Evolutionary conservation across 371 early-diverging fungal species (phyloP).

Genomic region (Coemansia sp.): DNA sequence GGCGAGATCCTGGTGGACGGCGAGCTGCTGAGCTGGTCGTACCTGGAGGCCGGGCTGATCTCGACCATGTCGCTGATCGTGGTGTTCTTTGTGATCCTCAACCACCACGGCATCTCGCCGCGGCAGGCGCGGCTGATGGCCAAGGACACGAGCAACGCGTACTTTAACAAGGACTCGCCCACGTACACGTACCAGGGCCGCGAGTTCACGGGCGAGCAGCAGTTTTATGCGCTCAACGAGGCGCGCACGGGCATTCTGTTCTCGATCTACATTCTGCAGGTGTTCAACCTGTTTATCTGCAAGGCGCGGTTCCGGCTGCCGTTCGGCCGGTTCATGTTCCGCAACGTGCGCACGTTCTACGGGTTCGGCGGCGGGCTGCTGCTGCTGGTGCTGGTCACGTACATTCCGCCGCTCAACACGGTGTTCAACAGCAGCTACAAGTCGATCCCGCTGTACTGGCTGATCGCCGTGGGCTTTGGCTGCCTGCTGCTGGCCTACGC

Average conservation of each 20-base stretch:
- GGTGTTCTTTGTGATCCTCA: slow-evolving; percentile 74
- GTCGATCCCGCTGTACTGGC: slow-evolving; percentile 69
- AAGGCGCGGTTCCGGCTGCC: slow-evolving; percentile 78
- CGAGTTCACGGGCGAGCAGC: slow-evolving; percentile 52
- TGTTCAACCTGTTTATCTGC: slow-evolving; percentile 91
- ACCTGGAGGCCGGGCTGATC: slow-evolving; percentile 84
- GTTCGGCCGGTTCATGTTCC: slow-evolving; percentile 78
- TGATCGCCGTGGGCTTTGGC: slow-evolving; percentile 79
- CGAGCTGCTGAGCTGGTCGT: slow-evolving; percentile 78
- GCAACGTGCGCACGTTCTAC: slow-evolving; percentile 68
- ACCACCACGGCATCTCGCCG: slow-evolving; percentile 56
- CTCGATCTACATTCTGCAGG: slow-evolving; percentile 83
- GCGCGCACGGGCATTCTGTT: slow-evolving; percentile 71
- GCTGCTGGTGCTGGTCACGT: slow-evolving; percentile 73
- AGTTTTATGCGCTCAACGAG: slow-evolving; percentile 59
- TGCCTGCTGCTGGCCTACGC: slow-evolving; percentile 73
- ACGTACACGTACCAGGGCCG: slow-evolving; percentile 52
- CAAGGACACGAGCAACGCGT: slow-evolving; percentile 49
- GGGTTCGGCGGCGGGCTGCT: slow-evolving; percentile 63
- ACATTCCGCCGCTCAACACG: slow-evolving; percentile 74
- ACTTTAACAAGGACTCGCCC: slow-evolving; percentile 56
- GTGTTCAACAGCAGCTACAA: slow-evolving; percentile 68
- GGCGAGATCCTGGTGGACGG: slow-evolving; percentile 89
- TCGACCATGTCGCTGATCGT: slow-evolving; percentile 71
- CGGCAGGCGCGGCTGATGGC: slow-evolving; percentile 59